Conservation (phyloP, 1,139 yeast species). For the Geotrichum aggregatum region DNA sequence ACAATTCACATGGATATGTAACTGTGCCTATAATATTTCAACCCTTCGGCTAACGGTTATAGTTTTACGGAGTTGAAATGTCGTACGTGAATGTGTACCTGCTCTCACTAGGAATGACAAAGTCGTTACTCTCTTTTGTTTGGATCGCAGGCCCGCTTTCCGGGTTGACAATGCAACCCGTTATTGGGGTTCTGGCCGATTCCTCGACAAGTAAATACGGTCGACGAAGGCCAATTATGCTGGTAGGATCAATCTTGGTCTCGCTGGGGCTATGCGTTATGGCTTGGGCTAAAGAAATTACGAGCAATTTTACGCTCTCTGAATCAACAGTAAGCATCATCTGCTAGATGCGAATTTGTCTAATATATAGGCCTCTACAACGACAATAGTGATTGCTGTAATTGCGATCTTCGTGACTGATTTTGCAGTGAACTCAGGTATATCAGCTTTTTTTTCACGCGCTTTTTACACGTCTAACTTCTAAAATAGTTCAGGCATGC, state of each 20-base stretch:
- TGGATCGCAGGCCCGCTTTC: slow-evolving; percentile 64
- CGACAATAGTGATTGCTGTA: slow-evolving; percentile 47
- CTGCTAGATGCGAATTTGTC: too few species aligned
- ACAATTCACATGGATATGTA: slow-evolving; percentile 41
- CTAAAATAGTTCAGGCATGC: slow-evolving; percentile 52
- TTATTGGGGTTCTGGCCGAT: slow-evolving; percentile 55
- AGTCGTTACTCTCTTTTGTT: slow-evolving; percentile 49
- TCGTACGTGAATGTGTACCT: slow-evolving; percentile 40
- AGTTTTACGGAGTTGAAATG: slow-evolving; percentile 39
- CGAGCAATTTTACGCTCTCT: slow-evolving; percentile 17
- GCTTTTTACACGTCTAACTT: background rate
- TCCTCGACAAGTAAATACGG: slow-evolving; percentile 46
- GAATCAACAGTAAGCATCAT: slow-evolving; percentile 10
- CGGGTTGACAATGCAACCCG: slow-evolving; percentile 57
- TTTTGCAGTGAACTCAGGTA: slow-evolving; percentile 46
- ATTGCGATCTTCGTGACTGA: slow-evolving; percentile 51
- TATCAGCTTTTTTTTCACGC: background rate
- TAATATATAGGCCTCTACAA: slow-evolving; percentile 12
- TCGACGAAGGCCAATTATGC: slow-evolving; percentile 52
- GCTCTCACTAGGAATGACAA: slow-evolving; percentile 53
- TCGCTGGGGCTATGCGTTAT: slow-evolving; percentile 44
- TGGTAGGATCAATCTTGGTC: slow-evolving; percentile 50
- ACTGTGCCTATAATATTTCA: too few species aligned
- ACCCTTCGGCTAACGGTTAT: background rate
- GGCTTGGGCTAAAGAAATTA: slow-evolving; percentile 48